Evolutionary conservation across 805 yeast species (phyloP), one percentile per base, ranked within the genome.

Genomic region (Sungouiozyma intestinalis): DNA sequence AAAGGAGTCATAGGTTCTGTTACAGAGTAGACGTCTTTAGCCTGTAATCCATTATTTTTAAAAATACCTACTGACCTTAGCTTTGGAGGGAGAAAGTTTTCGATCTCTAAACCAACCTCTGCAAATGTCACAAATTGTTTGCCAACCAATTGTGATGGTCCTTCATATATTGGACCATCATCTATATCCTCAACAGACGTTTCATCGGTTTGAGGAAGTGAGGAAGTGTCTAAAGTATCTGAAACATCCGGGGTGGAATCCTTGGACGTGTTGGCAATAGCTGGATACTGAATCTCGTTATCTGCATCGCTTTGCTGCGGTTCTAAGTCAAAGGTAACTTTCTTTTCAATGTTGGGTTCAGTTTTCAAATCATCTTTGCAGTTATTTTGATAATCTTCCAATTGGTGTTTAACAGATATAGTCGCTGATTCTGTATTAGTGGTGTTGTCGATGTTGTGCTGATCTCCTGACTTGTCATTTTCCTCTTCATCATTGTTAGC

Each of bases 121-220:
- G 29, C 29, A 24, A 83, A 64, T 1, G 74, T 67, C 0, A 85
- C 58, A 34, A 65, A 65, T 49, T 79, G 77, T 31, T 74, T 67
- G 1, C 77, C 68, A 2, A 81, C 77, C 41, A 68, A 68, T 52
- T 79, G 86, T 2, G 66, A 60, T 1, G 94, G 94, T 0, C 94
- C 94, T 57, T 79, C 80, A 50, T 69, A 77, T 0, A 37, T 48
- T 33, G 41, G 42, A 16, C 43, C 50, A 15, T 47, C 50, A 20
- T 47, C 50, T 24, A 46, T 51, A 2, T 35, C 42, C 17, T 39
- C 48, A 3, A 43, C 43, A 11, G 49, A 43, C 2, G 42, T 33
- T 5, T 33, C 41, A 18, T 41, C 39, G n/a, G 34, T 35, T 3
- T 35, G 29, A 2, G 53, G 46, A 13, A 54, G 41, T 19, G 37